phyloP scores from a whole-genome alignment of 331 rosid species.

The Pyracantha coccinea region DNA sequence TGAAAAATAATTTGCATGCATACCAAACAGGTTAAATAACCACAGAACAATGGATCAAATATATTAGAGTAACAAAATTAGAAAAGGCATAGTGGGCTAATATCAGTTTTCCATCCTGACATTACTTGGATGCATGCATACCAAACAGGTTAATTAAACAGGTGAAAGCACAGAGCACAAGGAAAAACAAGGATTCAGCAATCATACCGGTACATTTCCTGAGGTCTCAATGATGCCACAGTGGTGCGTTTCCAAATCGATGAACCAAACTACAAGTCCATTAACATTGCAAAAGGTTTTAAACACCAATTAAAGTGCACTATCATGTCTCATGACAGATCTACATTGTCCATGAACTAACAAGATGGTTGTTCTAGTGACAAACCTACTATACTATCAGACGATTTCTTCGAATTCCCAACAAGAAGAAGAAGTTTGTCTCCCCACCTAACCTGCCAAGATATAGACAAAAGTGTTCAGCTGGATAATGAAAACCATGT shows the following conservation, averaged over 20 bases:
- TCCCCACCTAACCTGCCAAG: slow-evolving; percentile 76
- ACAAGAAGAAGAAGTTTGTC: slow-evolving; percentile 75
- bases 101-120: neutral
- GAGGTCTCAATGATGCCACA: slow-evolving; percentile 64
- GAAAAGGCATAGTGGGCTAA: neutral
- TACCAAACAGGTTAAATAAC: slow-evolving; percentile 18
- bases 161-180: neutral
- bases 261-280: slow-evolving; percentile 63
- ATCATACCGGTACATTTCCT: slow-evolving; percentile 79
- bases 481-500: neutral
- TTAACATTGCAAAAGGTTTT: slow-evolving; percentile 20
- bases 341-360: neutral
- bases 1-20: slow-evolving; percentile 26
- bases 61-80: slow-evolving; percentile 4
- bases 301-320: slow-evolving; percentile 5
- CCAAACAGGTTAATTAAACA: neutral
- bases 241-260: slow-evolving; percentile 57
- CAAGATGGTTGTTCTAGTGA: slow-evolving; percentile 2
- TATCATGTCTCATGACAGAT: neutral
- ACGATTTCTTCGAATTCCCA: slow-evolving; percentile 57
- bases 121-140: neutral
- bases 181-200: slow-evolving; percentile 2
- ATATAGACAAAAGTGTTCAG: neutral
- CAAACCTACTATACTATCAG: slow-evolving; percentile 60
- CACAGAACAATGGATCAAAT: slow-evolving; percentile 15